phyloP scores from a whole-genome alignment of 1,284 basidiomycete genomes.

The Ustilago vetiveriae region DNA sequence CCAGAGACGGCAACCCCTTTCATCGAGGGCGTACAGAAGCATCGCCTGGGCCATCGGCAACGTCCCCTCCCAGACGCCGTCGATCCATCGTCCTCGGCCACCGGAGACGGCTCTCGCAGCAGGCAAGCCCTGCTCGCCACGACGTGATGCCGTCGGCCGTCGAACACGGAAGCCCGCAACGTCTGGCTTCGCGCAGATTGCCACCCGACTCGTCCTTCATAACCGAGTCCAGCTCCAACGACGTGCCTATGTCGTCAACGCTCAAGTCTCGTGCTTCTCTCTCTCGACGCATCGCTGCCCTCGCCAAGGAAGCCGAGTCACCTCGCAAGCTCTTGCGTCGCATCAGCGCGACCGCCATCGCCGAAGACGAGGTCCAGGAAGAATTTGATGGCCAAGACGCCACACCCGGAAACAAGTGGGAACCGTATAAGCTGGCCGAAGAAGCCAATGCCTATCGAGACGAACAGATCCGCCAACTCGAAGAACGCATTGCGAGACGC shows the following conservation, averaged over 20 bases:
- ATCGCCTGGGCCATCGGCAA: not conserved
- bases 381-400: constrained; percentile 30
- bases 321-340: constrained; percentile 53
- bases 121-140: not conserved
- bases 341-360: constrained; percentile 52
- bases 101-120: constrained; percentile 2
- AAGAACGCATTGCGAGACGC: constrained; percentile 34
- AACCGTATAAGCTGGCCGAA: constrained; percentile 11
- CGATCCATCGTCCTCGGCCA: constrained; percentile 5
- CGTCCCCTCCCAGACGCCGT: constrained; percentile 20
- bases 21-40: constrained; percentile 20
- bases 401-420: constrained; percentile 1
- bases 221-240: constrained; percentile 28
- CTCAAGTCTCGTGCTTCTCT: constrained; percentile 40
- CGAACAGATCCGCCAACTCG: constrained; percentile 39
- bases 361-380: constrained; percentile 41
- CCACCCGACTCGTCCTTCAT: constrained; percentile 37
- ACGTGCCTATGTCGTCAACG: constrained; percentile 45
- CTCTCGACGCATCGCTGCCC: constrained; percentile 27
- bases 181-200: constrained; percentile 27
- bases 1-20: constrained; percentile 11
- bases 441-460: constrained; percentile 37
- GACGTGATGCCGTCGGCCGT: constrained; percentile 19
- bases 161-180: constrained; percentile 38
- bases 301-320: constrained; percentile 32